These are phyloP conservation scores for Calonectria multiphialidica DNA, from an alignment of 2,329 filamentous ascomycete species.

Conservation along the genomic window DNA sequence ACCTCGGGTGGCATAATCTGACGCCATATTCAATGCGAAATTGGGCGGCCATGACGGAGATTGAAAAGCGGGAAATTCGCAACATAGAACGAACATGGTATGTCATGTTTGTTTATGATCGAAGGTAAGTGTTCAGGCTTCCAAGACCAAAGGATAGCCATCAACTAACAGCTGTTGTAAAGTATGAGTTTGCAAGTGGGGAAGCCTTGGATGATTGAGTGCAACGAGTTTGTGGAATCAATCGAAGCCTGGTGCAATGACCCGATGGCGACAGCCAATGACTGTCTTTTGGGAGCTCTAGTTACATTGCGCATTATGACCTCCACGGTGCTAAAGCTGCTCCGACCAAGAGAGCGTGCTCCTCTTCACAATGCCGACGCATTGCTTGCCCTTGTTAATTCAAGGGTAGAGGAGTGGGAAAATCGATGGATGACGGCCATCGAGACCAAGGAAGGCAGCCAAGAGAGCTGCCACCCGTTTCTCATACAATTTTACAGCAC, in stretches of 20 bases:
- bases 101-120: constrained; percentile 54
- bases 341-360: constrained; percentile 10
- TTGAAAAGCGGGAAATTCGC: constrained; percentile 42
- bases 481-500: constrained; percentile 53
- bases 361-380: constrained; percentile 38
- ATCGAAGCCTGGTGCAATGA: constrained; percentile 50
- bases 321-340: constrained; percentile 47
- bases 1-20: constrained; percentile 52
- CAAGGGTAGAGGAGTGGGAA: constrained; percentile 41
- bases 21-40: constrained; percentile 16
- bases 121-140: constrained; percentile 44
- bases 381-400: constrained; percentile 37
- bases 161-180: background rate
- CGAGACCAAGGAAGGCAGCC: constrained; percentile 2
- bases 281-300: constrained; percentile 52
- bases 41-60: constrained; percentile 14
- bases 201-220: constrained; percentile 57
- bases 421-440: constrained; percentile 33
- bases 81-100: constrained; percentile 54
- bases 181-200: constrained; percentile 56
- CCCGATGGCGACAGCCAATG: constrained; percentile 45
- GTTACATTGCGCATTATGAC: constrained; percentile 51
- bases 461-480: constrained; percentile 48
- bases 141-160: background rate
- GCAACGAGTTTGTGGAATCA: constrained; percentile 51